These are phyloP conservation scores for Paramecium biaurelia DNA, from an alignment of 73 alveolate genomes.

Conservation along the genomic window DNA sequence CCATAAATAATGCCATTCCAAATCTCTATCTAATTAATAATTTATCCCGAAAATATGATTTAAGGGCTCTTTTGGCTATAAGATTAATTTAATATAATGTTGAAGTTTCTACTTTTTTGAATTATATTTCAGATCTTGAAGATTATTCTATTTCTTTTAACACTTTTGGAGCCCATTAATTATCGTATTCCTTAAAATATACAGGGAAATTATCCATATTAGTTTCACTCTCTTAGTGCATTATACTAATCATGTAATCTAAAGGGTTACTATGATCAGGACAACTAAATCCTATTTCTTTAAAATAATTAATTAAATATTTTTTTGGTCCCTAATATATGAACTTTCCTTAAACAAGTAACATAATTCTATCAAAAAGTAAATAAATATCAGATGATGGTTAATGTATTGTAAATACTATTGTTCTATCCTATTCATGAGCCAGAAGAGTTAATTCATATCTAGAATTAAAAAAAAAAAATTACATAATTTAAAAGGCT, in stretches of 20 bases:
- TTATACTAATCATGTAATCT: conserved; percentile 73
- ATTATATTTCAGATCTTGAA: neutral
- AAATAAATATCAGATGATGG: conserved; percentile 74
- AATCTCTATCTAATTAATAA: neutral
- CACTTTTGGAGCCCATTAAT: neutral
- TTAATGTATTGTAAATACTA: conserved; percentile 77
- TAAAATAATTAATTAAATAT: conserved; percentile 70
- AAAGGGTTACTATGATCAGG: conserved; percentile 83
- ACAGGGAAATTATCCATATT: conserved; percentile 2
- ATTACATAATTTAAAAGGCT: conserved; percentile 58
- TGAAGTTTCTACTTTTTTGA: conserved; percentile 23
- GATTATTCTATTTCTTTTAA: neutral
- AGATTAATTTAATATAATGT: neutral
- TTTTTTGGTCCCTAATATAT: conserved; percentile 69
- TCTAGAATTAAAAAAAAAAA: neutral
- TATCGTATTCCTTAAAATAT: conserved; percentile 23
- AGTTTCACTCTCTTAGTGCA: conserved; percentile 41
- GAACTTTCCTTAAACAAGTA: conserved; percentile 69
- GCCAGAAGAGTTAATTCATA: conserved; percentile 15
- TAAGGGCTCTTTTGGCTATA: conserved; percentile 8
- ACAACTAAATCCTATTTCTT: conserved; percentile 68
- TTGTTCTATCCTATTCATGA: conserved; percentile 60
- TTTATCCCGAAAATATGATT: neutral
- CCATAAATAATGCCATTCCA: conserved; percentile 43
- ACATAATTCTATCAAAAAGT: conserved; percentile 52